Evolutionary conservation across 2,329 filamentous ascomycete genomes (phyloP).

Genomic region (Didymella pomorum): DNA sequence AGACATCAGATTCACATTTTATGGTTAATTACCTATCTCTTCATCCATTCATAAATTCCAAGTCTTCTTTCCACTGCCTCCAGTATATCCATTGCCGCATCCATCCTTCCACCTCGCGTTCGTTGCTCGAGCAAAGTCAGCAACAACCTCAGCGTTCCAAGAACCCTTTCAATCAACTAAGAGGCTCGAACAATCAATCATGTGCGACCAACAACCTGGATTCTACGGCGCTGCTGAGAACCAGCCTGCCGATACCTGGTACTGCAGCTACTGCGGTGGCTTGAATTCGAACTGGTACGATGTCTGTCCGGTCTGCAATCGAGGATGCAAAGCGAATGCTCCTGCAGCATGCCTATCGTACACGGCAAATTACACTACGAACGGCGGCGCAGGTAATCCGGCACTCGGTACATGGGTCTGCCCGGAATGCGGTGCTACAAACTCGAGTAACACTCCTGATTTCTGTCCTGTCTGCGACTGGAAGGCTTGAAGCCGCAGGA

Average conservation of each 20-base stretch:
- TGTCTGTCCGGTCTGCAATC: not conserved
- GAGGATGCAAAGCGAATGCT: not conserved
- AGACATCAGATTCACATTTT: too few species aligned
- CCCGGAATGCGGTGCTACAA: not conserved
- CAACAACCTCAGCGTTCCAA: too few species aligned
- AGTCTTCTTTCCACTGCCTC: too few species aligned
- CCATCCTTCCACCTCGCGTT: too few species aligned
- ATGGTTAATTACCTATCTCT: too few species aligned
- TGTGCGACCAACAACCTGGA: not conserved
- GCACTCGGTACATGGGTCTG: not conserved
- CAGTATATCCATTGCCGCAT: too few species aligned
- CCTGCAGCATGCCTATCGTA: not conserved
- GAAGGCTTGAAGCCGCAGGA: too few species aligned
- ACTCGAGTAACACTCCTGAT: not conserved
- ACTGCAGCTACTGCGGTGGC: constrained; percentile 5
- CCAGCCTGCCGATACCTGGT: constrained; percentile 11
- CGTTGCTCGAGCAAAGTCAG: too few species aligned
- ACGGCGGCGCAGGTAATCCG: not conserved
- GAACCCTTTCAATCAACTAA: too few species aligned
- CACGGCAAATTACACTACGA: not conserved
- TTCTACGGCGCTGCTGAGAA: not conserved
- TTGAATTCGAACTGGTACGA: constrained; percentile 8
- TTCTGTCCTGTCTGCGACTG: not conserved
- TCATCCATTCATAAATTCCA: too few species aligned
- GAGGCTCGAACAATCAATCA: not conserved